Conservation (phyloP, 805 yeast species). For the Crinitomyces ghanaensis region DNA sequence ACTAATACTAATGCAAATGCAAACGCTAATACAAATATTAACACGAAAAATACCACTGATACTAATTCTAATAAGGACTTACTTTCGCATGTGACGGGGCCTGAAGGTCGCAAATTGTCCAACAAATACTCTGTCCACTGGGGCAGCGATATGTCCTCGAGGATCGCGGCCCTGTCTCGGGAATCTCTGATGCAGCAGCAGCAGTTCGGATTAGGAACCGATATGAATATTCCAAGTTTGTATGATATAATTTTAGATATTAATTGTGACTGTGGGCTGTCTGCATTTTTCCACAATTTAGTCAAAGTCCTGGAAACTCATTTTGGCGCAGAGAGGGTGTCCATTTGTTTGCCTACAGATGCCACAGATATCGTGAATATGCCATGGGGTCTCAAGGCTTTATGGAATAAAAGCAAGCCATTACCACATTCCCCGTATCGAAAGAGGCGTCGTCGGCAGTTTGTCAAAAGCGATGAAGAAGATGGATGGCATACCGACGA, state of each 20-base stretch:
- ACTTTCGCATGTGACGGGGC: too few relatives aligned
- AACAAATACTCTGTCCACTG: too few relatives aligned
- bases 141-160: too few relatives aligned
- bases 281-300: conserved; percentile 20
- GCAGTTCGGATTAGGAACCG: too few relatives aligned
- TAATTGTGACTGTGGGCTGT: conserved; percentile 16
- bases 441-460: neutral
- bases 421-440: conserved; percentile 1
- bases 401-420: conserved; percentile 17
- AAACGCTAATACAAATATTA: too few relatives aligned
- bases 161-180: conserved; percentile 1
- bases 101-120: too few relatives aligned
- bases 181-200: conserved; percentile 1
- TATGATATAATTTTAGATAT: conserved; percentile 12
- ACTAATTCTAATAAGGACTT: too few relatives aligned
- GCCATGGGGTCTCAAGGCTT: conserved; percentile 26
- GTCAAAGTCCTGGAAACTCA: conserved; percentile 16
- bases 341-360: conserved; percentile 22
- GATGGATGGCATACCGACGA: neutral
- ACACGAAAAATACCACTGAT: too few relatives aligned
- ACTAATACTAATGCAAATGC: too few relatives aligned
- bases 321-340: conserved; percentile 21
- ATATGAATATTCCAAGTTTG: conserved; percentile 10
- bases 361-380: conserved; percentile 22
- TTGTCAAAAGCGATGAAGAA: neutral